Conservation (phyloP, 2,329 filamentous ascomycete species). For the Chrysosphaeria jannelii region DNA sequence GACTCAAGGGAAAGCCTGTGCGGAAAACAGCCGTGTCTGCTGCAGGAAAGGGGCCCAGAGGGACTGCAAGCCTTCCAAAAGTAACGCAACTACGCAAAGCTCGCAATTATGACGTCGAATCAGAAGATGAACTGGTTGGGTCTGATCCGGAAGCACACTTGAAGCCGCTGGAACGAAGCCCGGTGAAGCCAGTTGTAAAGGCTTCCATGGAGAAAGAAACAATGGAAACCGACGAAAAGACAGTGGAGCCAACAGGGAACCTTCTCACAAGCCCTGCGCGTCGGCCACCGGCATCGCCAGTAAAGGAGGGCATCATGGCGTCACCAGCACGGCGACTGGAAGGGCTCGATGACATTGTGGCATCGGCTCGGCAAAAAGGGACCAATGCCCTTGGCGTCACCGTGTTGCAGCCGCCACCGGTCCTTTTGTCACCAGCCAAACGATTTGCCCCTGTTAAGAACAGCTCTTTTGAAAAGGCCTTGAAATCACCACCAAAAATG, state of each 20-base stretch:
- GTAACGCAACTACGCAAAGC: constrained; percentile 22
- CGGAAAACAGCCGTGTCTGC: constrained; percentile 5
- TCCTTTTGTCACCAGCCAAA: constrained; percentile 21
- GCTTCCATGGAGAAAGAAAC: constrained; percentile 10
- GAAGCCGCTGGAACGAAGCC: constrained; percentile 22
- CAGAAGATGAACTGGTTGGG: constrained; percentile 28
- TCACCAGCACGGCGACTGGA: constrained; percentile 26
- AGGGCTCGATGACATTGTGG: constrained; percentile 5
- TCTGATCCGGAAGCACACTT: constrained; percentile 17
- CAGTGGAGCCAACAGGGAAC: background rate
- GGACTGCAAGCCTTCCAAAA: constrained; percentile 33
- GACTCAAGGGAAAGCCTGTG: constrained; percentile 1
- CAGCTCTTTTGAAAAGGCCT: constrained; percentile 7
- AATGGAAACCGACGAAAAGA: constrained; percentile 2
- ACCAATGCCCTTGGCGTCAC: background rate
- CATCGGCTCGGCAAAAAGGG: constrained; percentile 4
- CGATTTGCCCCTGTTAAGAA: constrained; percentile 15
- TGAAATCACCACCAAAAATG: constrained; percentile 13
- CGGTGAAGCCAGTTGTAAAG: constrained; percentile 16
- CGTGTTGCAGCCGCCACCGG: no score
- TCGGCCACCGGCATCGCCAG: constrained; percentile 18
- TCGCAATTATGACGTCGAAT: constrained; percentile 14
- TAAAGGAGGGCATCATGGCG: constrained; percentile 20
- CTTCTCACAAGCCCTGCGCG: constrained; percentile 24
- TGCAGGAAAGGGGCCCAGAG: constrained; percentile 7